A percentile compares a stretch with the other conserved stretches of the same genome.
Evolutionary conservation across 148 eudicot species (phyloP).

Genomic region (Talinum fruticosum): DNA sequence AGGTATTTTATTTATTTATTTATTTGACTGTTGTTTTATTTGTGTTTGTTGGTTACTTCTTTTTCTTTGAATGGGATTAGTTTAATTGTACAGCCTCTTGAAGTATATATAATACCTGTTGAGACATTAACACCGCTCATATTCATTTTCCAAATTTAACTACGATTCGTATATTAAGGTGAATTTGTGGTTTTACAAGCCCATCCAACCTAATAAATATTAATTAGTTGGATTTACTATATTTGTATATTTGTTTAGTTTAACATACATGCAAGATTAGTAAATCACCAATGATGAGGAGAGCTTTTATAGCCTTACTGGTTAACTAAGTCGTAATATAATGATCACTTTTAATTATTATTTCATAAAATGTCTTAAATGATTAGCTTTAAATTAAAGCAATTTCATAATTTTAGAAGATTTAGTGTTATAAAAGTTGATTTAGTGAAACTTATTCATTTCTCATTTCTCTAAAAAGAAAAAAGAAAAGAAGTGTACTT

Average conservation of each 20-base stretch:
- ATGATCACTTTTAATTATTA: neutral
- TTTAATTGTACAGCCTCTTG: neutral
- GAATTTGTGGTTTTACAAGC: conserved; percentile 32
- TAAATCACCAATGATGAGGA: neutral
- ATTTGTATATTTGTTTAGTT: too few species aligned
- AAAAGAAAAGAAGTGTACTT: too few species aligned
- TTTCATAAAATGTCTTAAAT: neutral
- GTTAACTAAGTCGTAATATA: neutral
- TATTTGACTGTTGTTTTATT: neutral
- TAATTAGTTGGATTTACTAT: too few species aligned
- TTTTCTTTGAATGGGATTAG: neutral
- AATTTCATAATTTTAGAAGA: too few species aligned
- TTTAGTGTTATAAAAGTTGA: too few species aligned
- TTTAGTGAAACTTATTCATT: too few species aligned
- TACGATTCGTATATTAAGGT: neutral
- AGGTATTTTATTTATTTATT: neutral
- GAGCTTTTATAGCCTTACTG: neutral
- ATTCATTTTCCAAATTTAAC: neutral
- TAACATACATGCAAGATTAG: neutral
- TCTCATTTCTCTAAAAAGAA: too few species aligned
- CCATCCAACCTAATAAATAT: neutral
- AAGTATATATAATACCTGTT: neutral
- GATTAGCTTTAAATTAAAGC: neutral
- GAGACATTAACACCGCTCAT: conserved; percentile 2
- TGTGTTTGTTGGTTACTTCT: too few species aligned